Conservation (phyloP, 768 basidiomycete genomes). For the Terana coerulea region DNA sequence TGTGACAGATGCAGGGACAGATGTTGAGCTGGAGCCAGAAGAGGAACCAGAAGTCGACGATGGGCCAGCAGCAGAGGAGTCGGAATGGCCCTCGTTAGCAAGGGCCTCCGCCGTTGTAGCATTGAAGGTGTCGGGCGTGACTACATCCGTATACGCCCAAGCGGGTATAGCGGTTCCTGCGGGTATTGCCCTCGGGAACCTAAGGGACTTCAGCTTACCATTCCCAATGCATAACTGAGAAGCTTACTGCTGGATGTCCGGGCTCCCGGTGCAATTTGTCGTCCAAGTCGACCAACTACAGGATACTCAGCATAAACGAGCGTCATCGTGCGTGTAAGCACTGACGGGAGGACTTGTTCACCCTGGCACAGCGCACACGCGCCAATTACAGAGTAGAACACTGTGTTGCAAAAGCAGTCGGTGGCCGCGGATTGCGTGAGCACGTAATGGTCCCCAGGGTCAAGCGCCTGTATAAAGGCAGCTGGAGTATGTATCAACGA, state of each 20-base stretch:
- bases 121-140: slow-evolving; percentile 25
- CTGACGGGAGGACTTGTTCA: slow-evolving; percentile 33
- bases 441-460: slow-evolving; percentile 33
- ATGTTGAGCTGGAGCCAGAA: background rate
- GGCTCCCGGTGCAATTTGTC: slow-evolving; percentile 39
- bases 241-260: slow-evolving; percentile 21
- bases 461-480: slow-evolving; percentile 6
- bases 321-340: background rate
- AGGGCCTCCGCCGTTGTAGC: background rate
- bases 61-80: background rate
- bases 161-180: slow-evolving; percentile 46
- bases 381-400: slow-evolving; percentile 52
- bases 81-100: background rate
- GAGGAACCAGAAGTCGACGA: background rate
- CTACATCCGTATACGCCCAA: slow-evolving; percentile 60
- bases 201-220: slow-evolving; percentile 13
- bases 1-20: background rate
- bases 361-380: slow-evolving; percentile 59
- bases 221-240: background rate
- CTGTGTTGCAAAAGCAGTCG: slow-evolving; percentile 50
- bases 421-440: slow-evolving; percentile 35
- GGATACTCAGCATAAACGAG: slow-evolving; percentile 8
- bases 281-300: slow-evolving; percentile 49
- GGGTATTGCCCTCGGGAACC: slow-evolving; percentile 48
- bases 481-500: background rate